These are phyloP conservation scores for Mycena metata DNA, from an alignment of 768 basidiomycete genomes.

Conservation along the genomic window DNA sequence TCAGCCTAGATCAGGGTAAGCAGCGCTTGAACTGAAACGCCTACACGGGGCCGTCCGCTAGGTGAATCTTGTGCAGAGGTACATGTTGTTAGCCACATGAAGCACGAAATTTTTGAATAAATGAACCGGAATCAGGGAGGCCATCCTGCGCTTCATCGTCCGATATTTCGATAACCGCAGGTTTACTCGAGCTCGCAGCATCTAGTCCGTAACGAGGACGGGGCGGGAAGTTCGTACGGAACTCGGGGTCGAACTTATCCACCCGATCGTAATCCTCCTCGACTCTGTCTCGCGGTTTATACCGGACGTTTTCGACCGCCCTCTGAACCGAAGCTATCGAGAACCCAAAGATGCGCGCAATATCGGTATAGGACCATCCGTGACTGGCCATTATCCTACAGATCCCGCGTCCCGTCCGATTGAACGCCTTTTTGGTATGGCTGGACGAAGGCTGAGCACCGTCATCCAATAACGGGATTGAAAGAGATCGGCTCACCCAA, in stretches of 20 bases:
- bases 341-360: not conserved
- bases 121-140: not conserved
- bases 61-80: too few species aligned
- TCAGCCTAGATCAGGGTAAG: not conserved
- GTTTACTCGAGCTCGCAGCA: too few species aligned
- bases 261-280: not conserved
- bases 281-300: not conserved
- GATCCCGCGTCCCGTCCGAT: slow-evolving; percentile 12
- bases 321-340: not conserved
- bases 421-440: not conserved
- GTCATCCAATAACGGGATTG: too few species aligned
- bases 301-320: not conserved
- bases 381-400: not conserved
- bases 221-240: not conserved
- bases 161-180: not conserved
- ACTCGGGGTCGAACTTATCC: not conserved
- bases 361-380: not conserved
- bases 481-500: too few species aligned
- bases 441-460: too few species aligned
- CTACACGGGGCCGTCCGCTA: too few species aligned
- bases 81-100: too few species aligned
- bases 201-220: not conserved
- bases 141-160: not conserved
- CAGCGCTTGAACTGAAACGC: too few species aligned
- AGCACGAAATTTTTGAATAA: too few species aligned